Evolutionary conservation across 1,284 basidiomycete species (phyloP).

Genomic region (Veloboletus limbatus): DNA sequence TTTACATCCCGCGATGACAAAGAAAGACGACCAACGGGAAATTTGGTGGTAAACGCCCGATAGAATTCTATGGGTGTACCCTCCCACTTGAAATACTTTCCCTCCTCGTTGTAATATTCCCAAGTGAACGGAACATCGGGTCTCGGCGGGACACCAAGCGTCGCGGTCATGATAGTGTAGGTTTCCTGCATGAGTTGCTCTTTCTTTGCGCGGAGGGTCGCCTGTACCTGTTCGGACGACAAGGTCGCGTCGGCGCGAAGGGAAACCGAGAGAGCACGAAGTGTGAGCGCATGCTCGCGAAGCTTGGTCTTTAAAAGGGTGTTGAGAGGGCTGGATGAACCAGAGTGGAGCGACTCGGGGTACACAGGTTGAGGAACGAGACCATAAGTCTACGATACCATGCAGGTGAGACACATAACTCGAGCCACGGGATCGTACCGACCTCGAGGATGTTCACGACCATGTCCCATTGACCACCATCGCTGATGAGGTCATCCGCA

Average conservation of each 20-base stretch:
- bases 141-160: conserved; percentile 80
- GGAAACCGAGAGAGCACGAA: conserved; percentile 62
- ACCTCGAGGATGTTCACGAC: conserved; percentile 81
- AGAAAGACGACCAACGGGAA: conserved; percentile 44
- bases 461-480: conserved; percentile 97
- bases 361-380: conserved; percentile 79
- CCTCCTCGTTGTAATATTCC: conserved; percentile 85
- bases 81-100: conserved; percentile 73
- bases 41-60: conserved; percentile 58
- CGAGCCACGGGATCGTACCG: conserved; percentile 8
- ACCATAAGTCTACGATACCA: conserved; percentile 62
- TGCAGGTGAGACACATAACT: background rate
- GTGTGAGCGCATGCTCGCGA: conserved; percentile 83
- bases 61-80: conserved; percentile 84
- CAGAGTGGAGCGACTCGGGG: conserved; percentile 86
- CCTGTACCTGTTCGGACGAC: conserved; percentile 43
- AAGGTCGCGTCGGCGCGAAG: conserved; percentile 44
- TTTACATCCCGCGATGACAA: background rate
- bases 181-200: conserved; percentile 82
- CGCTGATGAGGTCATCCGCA: conserved; percentile 76
- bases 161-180: conserved; percentile 84
- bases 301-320: conserved; percentile 84
- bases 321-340: conserved; percentile 73
- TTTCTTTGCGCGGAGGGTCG: conserved; percentile 74
- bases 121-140: conserved; percentile 75